phyloP scores from a whole-genome alignment of 1,139 yeast genomes.

The Kodamaea suecica region DNA sequence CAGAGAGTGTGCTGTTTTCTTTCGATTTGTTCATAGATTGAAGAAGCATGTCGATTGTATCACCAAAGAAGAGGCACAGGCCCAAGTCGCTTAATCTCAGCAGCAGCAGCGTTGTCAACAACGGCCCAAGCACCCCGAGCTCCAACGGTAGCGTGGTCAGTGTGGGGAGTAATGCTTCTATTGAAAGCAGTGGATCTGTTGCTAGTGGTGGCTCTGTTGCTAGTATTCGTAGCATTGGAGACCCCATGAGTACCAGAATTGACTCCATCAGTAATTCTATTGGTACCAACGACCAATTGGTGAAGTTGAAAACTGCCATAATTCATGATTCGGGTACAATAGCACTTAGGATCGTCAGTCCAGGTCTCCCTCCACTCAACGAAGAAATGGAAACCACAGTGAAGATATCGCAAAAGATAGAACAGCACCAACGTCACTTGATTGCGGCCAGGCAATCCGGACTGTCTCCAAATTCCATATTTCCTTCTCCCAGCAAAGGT shows the following conservation, averaged over 20 bases:
- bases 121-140: too few relatives aligned
- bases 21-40: too few relatives aligned
- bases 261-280: too few relatives aligned
- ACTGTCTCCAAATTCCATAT: not conserved
- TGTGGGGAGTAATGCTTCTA: too few relatives aligned
- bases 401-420: constrained; percentile 43
- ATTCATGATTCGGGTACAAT: constrained; percentile 18
- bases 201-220: too few relatives aligned
- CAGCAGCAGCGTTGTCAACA: too few relatives aligned
- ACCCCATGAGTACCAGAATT: too few relatives aligned
- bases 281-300: too few relatives aligned
- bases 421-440: constrained; percentile 46
- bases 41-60: not conserved
- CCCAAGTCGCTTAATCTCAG: constrained; percentile 24
- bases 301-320: constrained; percentile 8
- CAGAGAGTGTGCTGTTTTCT: too few relatives aligned
- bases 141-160: too few relatives aligned
- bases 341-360: constrained; percentile 42
- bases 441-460: constrained; percentile 36
- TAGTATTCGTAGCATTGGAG: too few relatives aligned
- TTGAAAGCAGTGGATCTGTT: too few relatives aligned
- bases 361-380: constrained; percentile 47
- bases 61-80: constrained; percentile 20
- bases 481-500: not conserved
- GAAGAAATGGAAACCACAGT: constrained; percentile 49